Conservation (phyloP, 208 protist genomes). For the Leishmania mexicana region DNA sequence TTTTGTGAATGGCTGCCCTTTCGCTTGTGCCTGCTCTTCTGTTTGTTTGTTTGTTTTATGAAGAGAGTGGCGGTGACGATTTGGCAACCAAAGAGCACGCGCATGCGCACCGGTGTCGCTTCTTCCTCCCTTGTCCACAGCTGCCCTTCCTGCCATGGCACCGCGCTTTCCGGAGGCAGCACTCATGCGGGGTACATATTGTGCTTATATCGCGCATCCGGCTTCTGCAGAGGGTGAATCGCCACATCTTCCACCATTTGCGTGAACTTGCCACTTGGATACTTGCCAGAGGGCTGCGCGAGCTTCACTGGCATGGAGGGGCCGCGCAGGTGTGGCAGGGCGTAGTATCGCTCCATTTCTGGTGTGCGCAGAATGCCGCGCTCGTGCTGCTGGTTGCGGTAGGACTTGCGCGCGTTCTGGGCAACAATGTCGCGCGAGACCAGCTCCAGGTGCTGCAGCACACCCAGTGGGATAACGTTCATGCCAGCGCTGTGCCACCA, state of each 20-base stretch:
- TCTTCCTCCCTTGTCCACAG: background rate
- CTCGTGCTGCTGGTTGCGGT: slow-evolving; percentile 46
- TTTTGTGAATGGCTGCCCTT: background rate
- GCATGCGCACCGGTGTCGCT: background rate
- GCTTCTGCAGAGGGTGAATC: slow-evolving; percentile 67
- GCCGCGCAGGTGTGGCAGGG: slow-evolving; percentile 62
- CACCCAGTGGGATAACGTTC: slow-evolving; percentile 42
- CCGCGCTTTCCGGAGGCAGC: background rate
- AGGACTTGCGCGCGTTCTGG: slow-evolving; percentile 51
- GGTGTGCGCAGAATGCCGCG: slow-evolving; percentile 54
- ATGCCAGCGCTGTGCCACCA: slow-evolving; percentile 27
- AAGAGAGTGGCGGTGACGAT: too few relatives aligned
- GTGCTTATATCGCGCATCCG: slow-evolving; percentile 52
- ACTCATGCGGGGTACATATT: slow-evolving; percentile 69
- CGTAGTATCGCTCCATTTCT: slow-evolving; percentile 81
- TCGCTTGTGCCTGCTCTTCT: too few relatives aligned
- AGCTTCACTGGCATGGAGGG: slow-evolving; percentile 63
- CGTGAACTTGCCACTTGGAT: slow-evolving; percentile 63
- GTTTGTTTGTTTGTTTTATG: too few relatives aligned
- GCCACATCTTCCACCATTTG: slow-evolving; percentile 40
- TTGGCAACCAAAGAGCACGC: background rate
- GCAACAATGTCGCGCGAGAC: slow-evolving; percentile 55
- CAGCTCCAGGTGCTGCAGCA: slow-evolving; percentile 69
- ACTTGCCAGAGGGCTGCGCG: slow-evolving; percentile 51
- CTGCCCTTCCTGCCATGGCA: background rate